Base-by-base conservation (phyloP, 331 rosid genomes). In the Stylosanthes scabra region DNA sequence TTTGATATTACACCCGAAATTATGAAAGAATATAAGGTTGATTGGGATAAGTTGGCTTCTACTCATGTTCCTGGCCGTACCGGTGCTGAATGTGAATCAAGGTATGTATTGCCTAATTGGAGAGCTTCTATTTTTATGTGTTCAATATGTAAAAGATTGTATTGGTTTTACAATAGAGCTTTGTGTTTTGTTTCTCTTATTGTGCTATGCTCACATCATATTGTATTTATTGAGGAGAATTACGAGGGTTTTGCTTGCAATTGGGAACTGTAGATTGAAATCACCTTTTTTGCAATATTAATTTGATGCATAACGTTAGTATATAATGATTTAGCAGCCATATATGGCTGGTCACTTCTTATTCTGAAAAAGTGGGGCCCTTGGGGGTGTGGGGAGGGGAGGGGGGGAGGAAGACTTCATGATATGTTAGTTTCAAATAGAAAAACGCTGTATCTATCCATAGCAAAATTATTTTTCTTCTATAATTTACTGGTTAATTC, bases 11-110 rank as follows among this genome's bases (percentile, higher is more conserved):
- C 87, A 2, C 85, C 91, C n/a, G 87, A 80, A 55, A 72, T 51
- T 62, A 85, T 89, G 41, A 83, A 86, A 77, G 86, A 76, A 42
- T 91, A 89, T 85, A 82, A 89, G 74, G 96, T 94, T 79, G 81
- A 88, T 69, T 91, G 99, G 99, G 89, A 94, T 62, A 81, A 69
- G 50, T 74, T 94, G 78, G 97, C 99, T 83, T 85, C 90, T 74
- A 88, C 78, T 83, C 79, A 91, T 78, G 74, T 83, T 58, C 78
- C 70, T 58, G 91, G 97, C 25, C 96, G 80, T 73, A 83, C 89
- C 2, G 93, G 90, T 68, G 89, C 90, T 60, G 97, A 94, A 90
- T 94, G 99, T 76, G 89, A 87, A 91, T 84, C 93, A 31, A 85
- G 99, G 99, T 94, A 86, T 85, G 81, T 52, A 50, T 67, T 68